Evolutionary conservation across 805 yeast species (phyloP), one percentile per base, ranked within the genome.

Genomic region (Lipomyces chichibuensis): DNA sequence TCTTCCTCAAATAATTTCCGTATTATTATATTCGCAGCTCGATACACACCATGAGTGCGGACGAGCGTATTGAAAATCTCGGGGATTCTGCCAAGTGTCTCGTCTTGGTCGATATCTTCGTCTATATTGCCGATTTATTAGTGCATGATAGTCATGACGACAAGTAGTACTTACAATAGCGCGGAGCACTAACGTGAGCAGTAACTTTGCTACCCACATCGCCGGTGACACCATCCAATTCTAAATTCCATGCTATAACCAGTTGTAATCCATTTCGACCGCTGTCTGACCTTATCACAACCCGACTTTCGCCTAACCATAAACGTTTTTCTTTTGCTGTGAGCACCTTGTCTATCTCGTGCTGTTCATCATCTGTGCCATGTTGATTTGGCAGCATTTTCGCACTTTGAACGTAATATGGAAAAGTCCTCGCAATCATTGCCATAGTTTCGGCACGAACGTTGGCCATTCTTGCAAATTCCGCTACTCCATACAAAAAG

Each of bases 401-500:
- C 11, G 55, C 33, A 35, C 13, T 23, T 8, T 51, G 11, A 39
- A 60, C 17, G 7, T 33, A 33, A 2, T 49, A 25, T 0, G 70
- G 67, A 51, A 67, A 64, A n/a, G 60, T 53, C 11, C 57, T 33
- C 5, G 55, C 46, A 5, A 67, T 3, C 13, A 43, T 54, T 27
- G 54, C 63, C 46, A 67, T 61, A 4, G 60, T 59, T 4, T 37
- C 39, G 5, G 66, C 65, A 11, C 71, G 59, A 14, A 52, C 51
- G 11, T 29, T 23, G 13, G 64, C 23, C 27, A 65, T 13, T 20
- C 71, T 51, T 3, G 53, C 67, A 25, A 39, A 39, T 25, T 68
- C 71, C 4, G 69, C 37, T 8, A 68, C 56, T 17, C 71, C 71
- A 49, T 56, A 68, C 17, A 68, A 46, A 54, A 68, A 65, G 17